Conservation (phyloP, 176 grass and related monocot genomes). For the Avena eriantha region DNA sequence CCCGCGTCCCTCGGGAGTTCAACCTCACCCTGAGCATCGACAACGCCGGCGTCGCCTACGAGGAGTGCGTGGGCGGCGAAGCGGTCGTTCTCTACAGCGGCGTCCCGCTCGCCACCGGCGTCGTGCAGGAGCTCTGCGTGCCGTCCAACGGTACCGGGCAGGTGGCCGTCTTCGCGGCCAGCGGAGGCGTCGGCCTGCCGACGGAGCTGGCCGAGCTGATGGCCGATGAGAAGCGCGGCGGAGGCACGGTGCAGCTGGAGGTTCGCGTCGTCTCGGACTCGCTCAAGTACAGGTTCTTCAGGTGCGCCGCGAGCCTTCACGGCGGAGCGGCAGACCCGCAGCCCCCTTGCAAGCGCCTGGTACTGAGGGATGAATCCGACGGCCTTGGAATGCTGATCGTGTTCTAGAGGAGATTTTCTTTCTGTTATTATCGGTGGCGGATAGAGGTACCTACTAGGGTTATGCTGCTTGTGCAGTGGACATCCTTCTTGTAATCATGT, state of each 20-base stretch:
- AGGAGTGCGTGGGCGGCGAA: constrained; percentile 8
- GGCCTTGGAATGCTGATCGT: background rate
- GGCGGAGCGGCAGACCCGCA: background rate
- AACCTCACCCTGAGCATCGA: constrained; percentile 29
- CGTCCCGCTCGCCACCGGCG: constrained; percentile 8
- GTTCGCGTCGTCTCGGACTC: background rate
- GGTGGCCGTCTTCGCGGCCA: constrained; percentile 14
- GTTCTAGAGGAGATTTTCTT: background rate
- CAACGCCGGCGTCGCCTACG: background rate
- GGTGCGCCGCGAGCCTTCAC: background rate
- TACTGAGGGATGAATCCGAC: background rate
- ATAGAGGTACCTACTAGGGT: background rate
- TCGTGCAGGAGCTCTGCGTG: constrained; percentile 2
- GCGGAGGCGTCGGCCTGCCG: constrained; percentile 22
- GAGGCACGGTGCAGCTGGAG: constrained; percentile 5
- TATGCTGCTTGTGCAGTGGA: background rate
- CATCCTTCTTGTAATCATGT: background rate
- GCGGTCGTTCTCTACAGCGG: constrained; percentile 29
- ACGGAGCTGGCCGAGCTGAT: constrained; percentile 17
- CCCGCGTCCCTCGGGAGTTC: background rate
- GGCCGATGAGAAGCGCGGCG: constrained; percentile 13
- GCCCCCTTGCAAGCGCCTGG: background rate
- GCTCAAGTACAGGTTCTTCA: background rate
- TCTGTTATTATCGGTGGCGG: background rate
- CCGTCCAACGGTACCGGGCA: background rate